Evolutionary conservation across 495 filamentous ascomycete species (phyloP).

Genomic region (Glarea lozoyensis): DNA sequence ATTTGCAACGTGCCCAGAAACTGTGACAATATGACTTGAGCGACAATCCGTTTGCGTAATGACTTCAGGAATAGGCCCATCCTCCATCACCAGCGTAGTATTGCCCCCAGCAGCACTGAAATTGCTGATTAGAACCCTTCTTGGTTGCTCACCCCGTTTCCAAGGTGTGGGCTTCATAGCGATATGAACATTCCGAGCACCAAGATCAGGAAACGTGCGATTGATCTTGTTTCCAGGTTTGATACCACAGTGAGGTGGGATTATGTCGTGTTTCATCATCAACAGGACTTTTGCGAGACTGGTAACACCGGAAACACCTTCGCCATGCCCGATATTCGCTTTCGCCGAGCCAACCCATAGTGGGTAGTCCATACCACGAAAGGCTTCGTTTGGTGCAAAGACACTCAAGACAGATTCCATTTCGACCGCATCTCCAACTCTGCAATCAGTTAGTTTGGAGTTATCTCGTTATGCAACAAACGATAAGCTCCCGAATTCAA

Average conservation of each 20-base stretch:
- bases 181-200: conserved; percentile 66
- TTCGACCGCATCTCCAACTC: conserved; percentile 72
- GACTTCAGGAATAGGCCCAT: conserved; percentile 27
- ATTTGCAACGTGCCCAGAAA: conserved; percentile 46
- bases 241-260: conserved; percentile 58
- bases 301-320: conserved; percentile 69
- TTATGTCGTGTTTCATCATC: conserved; percentile 60
- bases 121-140: conserved; percentile 2
- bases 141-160: neutral
- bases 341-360: conserved; percentile 49
- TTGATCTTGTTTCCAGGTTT: conserved; percentile 75
- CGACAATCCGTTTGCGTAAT: conserved; percentile 31
- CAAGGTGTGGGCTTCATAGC: conserved; percentile 46
- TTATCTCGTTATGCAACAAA: no score
- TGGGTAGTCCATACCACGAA: conserved; percentile 9
- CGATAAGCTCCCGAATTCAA: no score
- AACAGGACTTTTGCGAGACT: conserved; percentile 62
- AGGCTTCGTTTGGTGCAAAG: conserved; percentile 68
- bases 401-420: conserved; percentile 67
- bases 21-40: conserved; percentile 39
- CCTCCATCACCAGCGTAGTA: conserved; percentile 53
- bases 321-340: conserved; percentile 82
- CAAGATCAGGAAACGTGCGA: conserved; percentile 69
- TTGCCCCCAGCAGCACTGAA: conserved; percentile 47
- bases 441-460: no score